Conservation (phyloP, 2,329 filamentous ascomycete genomes). For the Epichloe gansuensis region DNA sequence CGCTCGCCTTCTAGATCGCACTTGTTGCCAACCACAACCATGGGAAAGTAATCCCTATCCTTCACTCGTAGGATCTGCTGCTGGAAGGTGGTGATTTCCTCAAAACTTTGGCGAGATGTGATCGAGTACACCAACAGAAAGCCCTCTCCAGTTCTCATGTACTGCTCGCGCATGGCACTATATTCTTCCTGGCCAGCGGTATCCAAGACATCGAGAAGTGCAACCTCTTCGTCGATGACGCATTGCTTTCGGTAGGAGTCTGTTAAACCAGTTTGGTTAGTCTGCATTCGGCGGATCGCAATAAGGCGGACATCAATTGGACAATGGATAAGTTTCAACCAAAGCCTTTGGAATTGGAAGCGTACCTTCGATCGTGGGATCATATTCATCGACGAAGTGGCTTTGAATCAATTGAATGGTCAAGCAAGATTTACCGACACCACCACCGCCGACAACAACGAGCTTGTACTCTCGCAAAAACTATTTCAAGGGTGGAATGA, state of each 20-base stretch:
- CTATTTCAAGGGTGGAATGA: slow-evolving; percentile 26
- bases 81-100: slow-evolving; percentile 97
- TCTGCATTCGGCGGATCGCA: not conserved
- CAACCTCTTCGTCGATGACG: slow-evolving; percentile 95
- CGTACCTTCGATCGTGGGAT: slow-evolving; percentile 93
- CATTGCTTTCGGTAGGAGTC: slow-evolving; percentile 99
- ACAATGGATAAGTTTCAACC: not conserved
- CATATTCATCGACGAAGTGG: slow-evolving; percentile 99
- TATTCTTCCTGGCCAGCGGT: slow-evolving; percentile 98
- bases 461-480: slow-evolving; percentile 88
- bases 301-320: not conserved
- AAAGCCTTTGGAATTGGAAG: not conserved
- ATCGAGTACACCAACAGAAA: slow-evolving; percentile 98
- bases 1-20: slow-evolving; percentile 92
- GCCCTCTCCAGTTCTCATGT: slow-evolving; percentile 97
- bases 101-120: slow-evolving; percentile 91
- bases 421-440: slow-evolving; percentile 97
- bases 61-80: slow-evolving; percentile 97
- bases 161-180: slow-evolving; percentile 98
- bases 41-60: slow-evolving; percentile 99
- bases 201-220: slow-evolving; percentile 92
- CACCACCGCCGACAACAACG: slow-evolving; percentile 94
- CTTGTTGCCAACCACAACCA: slow-evolving; percentile 98
- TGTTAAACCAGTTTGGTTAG: slow-evolving; percentile 27
- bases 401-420: slow-evolving; percentile 93